Percentiles rank a stretch among this genome's conserved stretches.
Evolutionary conservation across 2,329 filamentous ascomycete genomes (phyloP).

Genomic region (Leptographium procerum): DNA sequence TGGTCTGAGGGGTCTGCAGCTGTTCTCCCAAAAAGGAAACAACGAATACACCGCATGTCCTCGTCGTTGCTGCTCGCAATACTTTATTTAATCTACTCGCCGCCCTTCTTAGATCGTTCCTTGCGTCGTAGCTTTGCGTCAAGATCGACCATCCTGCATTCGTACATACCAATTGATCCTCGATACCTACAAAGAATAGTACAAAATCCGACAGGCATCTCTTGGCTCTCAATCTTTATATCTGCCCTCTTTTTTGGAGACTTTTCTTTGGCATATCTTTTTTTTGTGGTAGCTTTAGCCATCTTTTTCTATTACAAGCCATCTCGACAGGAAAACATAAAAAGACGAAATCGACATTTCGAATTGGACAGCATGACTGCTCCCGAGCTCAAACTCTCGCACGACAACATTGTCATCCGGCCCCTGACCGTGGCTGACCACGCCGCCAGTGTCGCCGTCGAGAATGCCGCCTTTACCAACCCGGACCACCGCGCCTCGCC

Average conservation of each 20-base stretch:
- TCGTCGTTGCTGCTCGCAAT: background rate
- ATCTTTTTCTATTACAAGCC: no score
- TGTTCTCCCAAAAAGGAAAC: background rate
- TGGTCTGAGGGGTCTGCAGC: background rate
- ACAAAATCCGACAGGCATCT: background rate
- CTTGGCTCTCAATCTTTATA: no score
- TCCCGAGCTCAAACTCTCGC: slow-evolving; percentile 3
- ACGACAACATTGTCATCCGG: slow-evolving; percentile 43
- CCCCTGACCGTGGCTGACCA: slow-evolving; percentile 57
- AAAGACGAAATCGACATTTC: no score
- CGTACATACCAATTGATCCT: no score
- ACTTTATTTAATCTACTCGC: background rate
- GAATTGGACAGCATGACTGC: background rate
- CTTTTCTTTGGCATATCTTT: background rate
- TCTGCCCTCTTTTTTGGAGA: no score
- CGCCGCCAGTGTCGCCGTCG: slow-evolving; percentile 45
- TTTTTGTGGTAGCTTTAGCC: background rate
- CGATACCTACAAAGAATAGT: background rate
- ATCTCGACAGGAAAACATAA: no score
- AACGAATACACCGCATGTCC: background rate
- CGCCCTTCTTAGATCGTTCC: background rate
- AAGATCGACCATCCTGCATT: background rate
- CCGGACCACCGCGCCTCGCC: slow-evolving; percentile 36
- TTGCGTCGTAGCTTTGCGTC: background rate
- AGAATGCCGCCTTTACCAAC: slow-evolving; percentile 41